These are phyloP conservation scores for Teunomyces pallodes DNA, from an alignment of 805 yeast genomes.

Conservation along the genomic window DNA sequence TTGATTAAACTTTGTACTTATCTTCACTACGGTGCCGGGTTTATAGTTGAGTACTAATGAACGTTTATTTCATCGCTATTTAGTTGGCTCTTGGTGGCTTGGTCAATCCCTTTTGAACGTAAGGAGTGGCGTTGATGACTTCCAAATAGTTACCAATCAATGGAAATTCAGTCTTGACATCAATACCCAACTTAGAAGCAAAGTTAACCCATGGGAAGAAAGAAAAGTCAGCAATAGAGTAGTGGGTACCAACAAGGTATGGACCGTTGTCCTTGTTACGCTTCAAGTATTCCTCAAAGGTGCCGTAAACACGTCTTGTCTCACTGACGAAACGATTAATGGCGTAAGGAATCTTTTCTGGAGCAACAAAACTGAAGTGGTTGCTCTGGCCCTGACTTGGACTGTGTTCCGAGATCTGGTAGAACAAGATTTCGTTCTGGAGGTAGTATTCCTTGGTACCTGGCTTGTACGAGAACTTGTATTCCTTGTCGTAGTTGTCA, in stretches of 20 bases:
- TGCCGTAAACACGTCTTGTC: slow-evolving; percentile 52
- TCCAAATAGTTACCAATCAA: slow-evolving; percentile 39
- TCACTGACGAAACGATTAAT: slow-evolving; percentile 51
- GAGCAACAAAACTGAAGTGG: slow-evolving; percentile 45
- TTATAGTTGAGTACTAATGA: too few relatives aligned
- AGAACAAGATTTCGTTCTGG: slow-evolving; percentile 51
- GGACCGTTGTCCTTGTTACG: slow-evolving; percentile 35
- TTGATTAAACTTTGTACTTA: too few relatives aligned
- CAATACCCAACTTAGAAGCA: slow-evolving; percentile 21
- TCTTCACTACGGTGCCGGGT: too few relatives aligned
- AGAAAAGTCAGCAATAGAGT: slow-evolving; percentile 58
- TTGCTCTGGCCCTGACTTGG: slow-evolving; percentile 64
- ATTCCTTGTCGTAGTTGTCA: slow-evolving; percentile 57
- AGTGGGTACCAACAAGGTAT: slow-evolving; percentile 57
- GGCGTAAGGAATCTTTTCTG: slow-evolving; percentile 53
- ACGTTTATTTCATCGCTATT: not conserved
- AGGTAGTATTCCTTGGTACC: slow-evolving; percentile 47
- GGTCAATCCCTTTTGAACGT: slow-evolving; percentile 28
- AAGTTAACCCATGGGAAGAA: slow-evolving; percentile 46
- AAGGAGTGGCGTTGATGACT: slow-evolving; percentile 24
- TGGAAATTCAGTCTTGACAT: slow-evolving; percentile 36
- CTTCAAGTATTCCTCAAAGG: slow-evolving; percentile 48
- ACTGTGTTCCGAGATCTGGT: slow-evolving; percentile 56
- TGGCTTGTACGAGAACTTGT: slow-evolving; percentile 40
- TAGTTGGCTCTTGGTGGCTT: slow-evolving; percentile 7